These are phyloP conservation scores for Juglanconis juglandina DNA, from an alignment of 2,329 filamentous ascomycete species.

Conservation along the genomic window DNA sequence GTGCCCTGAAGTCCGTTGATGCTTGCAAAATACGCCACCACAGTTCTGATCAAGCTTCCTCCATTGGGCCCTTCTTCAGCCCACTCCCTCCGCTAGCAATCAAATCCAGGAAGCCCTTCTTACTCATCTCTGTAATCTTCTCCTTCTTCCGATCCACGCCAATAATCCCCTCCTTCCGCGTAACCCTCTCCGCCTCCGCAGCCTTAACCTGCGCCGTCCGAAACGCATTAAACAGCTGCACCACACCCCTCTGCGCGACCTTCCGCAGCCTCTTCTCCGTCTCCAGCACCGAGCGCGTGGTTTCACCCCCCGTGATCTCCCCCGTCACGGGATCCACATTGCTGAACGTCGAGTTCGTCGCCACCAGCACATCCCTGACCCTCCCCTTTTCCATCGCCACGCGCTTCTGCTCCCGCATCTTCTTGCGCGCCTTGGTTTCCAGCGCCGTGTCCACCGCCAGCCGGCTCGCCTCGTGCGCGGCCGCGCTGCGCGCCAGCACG, in stretches of 20 bases:
- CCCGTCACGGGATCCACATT: slow-evolving; percentile 48
- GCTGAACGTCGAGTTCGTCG: slow-evolving; percentile 36
- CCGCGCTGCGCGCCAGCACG: slow-evolving; percentile 79
- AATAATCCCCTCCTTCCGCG: slow-evolving; percentile 69
- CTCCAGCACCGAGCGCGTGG: slow-evolving; percentile 57
- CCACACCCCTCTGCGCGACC: slow-evolving; percentile 87
- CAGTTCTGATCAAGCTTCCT: slow-evolving; percentile 45
- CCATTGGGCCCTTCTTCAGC: slow-evolving; percentile 55
- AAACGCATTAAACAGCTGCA: slow-evolving; percentile 95
- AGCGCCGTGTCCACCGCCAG: slow-evolving; percentile 72
- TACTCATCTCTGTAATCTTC: slow-evolving; percentile 91
- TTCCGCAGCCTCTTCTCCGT: slow-evolving; percentile 79
- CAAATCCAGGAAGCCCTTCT: slow-evolving; percentile 91
- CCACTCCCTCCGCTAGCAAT: slow-evolving; percentile 66
- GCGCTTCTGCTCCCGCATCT: slow-evolving; percentile 77
- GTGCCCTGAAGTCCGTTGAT: too few species aligned
- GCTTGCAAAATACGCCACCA: too few species aligned
- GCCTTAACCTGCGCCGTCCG: slow-evolving; percentile 88
- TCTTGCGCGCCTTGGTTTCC: slow-evolving; percentile 74
- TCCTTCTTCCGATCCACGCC: slow-evolving; percentile 79
- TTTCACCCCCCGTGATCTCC: slow-evolving; percentile 38
- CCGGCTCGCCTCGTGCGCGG: slow-evolving; percentile 68
- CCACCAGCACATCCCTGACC: slow-evolving; percentile 77
- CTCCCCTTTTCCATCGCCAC: slow-evolving; percentile 80
- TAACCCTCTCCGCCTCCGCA: slow-evolving; percentile 68